A percentile compares a stretch with the other conserved stretches of the same genome.
Evolutionary conservation across 331 rosid genomes (phyloP).

Genomic region (Dryas integrifolia): DNA sequence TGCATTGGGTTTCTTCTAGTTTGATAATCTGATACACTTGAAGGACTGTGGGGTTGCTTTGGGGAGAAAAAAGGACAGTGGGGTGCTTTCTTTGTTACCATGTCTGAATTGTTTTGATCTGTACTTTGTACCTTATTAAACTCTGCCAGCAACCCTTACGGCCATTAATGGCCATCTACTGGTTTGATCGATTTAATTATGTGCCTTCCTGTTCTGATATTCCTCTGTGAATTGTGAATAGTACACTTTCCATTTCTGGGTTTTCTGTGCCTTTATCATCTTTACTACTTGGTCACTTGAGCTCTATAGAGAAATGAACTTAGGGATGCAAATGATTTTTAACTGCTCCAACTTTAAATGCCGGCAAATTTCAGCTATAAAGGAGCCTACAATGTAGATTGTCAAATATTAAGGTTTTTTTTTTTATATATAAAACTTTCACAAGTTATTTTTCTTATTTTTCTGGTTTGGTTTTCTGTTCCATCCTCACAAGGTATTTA

Average conservation of each 20-base stretch:
- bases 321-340: background rate
- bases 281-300: background rate
- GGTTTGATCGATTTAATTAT: background rate
- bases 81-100: background rate
- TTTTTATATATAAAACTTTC: too few relatives aligned
- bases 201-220: background rate
- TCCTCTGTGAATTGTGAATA: slow-evolving; percentile 9
- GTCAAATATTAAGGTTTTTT: background rate
- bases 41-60: background rate
- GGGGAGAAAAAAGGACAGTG: background rate
- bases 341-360: background rate
- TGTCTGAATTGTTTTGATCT: background rate
- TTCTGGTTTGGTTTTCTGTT: background rate
- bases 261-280: background rate
- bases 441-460: background rate
- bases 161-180: slow-evolving; percentile 4
- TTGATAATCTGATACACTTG: background rate
- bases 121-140: background rate
- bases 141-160: slow-evolving; percentile 7
- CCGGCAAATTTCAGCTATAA: background rate
- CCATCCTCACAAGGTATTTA: background rate
- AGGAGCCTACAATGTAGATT: slow-evolving; percentile 4
- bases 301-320: background rate
- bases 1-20: slow-evolving; percentile 4
- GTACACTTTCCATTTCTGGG: background rate